Conservation (phyloP, 2,329 filamentous ascomycete genomes). For the Boeremia exigua region DNA sequence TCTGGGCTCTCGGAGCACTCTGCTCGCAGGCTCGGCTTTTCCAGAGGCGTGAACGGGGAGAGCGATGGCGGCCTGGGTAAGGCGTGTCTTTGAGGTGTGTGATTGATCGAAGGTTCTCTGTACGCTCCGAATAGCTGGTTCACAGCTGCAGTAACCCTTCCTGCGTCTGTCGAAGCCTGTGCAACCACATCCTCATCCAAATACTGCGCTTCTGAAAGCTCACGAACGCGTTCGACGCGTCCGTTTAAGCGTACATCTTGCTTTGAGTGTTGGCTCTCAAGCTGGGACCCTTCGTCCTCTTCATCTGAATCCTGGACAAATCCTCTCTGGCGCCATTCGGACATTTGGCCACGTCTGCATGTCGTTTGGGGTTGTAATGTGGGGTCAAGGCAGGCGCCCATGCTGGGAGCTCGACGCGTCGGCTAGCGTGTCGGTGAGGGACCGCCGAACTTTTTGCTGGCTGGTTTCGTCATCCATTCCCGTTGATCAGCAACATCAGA, state of each 20-base stretch:
- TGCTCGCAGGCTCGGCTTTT: conserved; percentile 1
- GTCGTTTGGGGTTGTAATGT: conserved; percentile 30
- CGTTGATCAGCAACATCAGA: background rate
- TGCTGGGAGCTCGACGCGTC: conserved; percentile 20
- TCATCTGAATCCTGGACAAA: conserved; percentile 60
- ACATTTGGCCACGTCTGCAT: conserved; percentile 53
- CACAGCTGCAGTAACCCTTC: background rate
- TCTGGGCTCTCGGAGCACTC: conserved; percentile 41
- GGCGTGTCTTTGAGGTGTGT: conserved; percentile 11
- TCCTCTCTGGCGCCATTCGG: conserved; percentile 56
- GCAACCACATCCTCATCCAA: background rate
- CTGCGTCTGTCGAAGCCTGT: background rate
- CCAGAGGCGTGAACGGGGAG: conserved; percentile 29
- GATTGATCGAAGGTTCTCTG: background rate
- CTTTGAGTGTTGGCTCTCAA: conserved; percentile 33
- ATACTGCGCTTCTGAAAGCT: background rate
- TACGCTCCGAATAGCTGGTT: background rate
- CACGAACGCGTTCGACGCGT: conserved; percentile 31
- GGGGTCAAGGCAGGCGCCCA: conserved; percentile 23
- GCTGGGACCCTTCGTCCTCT: conserved; percentile 48
- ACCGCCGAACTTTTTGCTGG: conserved; percentile 24
- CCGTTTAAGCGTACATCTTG: conserved; percentile 18
- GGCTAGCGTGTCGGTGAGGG: conserved; percentile 26
- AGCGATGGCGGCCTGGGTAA: conserved; percentile 17
- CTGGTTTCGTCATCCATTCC: conserved; percentile 27